phyloP scores from a whole-genome alignment of 2,329 filamentous ascomycete species.

The Graphilbum sp. region DNA sequence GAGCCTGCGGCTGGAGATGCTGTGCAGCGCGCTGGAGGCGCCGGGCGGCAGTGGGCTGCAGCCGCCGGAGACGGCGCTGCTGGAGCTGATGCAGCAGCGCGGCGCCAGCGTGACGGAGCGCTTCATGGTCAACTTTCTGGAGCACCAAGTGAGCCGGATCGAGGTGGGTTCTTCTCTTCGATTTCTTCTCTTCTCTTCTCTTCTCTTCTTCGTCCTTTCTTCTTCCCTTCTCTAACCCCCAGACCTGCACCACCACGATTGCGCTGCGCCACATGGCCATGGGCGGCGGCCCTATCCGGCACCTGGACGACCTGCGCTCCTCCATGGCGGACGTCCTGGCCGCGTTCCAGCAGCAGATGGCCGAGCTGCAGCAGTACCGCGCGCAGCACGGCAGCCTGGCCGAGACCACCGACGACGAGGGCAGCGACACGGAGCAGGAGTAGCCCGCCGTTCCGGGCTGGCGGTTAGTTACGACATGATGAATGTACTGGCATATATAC shows the following conservation, averaged over 20 bases:
- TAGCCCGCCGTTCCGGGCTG: background rate
- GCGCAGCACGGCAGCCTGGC: constrained; percentile 30
- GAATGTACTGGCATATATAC: no score
- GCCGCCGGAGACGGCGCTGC: constrained; percentile 65
- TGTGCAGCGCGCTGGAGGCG: constrained; percentile 78
- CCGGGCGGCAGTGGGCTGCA: constrained; percentile 46
- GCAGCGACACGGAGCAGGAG: constrained; percentile 19
- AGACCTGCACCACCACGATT: constrained; percentile 72
- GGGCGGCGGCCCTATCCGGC: constrained; percentile 44
- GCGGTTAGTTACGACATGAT: no score
- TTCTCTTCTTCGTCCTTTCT: background rate
- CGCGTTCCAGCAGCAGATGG: constrained; percentile 42
- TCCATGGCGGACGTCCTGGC: constrained; percentile 60
- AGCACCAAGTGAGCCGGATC: constrained; percentile 89
- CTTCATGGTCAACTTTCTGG: constrained; percentile 77
- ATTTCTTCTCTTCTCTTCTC: background rate
- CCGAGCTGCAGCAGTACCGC: constrained; percentile 47
- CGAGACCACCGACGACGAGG: constrained; percentile 8
- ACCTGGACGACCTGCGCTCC: constrained; percentile 56
- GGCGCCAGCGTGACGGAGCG: constrained; percentile 79
- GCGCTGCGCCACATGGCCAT: constrained; percentile 62
- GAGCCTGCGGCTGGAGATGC: constrained; percentile 76
- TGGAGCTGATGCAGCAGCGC: constrained; percentile 49
- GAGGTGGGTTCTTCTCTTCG: no score
- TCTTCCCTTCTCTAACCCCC: background rate